A percentile compares a stretch with the other conserved stretches of the same genome.
Evolutionary conservation across 331 rosid species (phyloP).

Genomic region (Stylosanthes scabra): DNA sequence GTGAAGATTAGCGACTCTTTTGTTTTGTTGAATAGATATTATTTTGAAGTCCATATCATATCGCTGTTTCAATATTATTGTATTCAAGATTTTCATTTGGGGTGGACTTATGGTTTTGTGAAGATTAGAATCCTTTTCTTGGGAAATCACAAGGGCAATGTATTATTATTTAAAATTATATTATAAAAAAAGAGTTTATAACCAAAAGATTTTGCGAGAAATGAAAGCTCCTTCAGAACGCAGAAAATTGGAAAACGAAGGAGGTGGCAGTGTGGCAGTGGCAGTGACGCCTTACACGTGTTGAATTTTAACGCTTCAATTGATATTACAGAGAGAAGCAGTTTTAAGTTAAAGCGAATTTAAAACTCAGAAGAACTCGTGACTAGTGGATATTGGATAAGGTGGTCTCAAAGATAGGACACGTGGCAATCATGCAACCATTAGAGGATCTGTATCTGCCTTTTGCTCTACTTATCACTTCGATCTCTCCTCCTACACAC

Average conservation of each 20-base stretch:
- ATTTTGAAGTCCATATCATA: not conserved
- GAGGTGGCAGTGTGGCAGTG: too few relatives aligned
- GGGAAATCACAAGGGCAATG: too few relatives aligned
- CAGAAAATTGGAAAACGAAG: too few relatives aligned
- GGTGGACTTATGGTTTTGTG: not conserved
- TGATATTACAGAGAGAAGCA: not conserved
- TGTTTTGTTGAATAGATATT: not conserved
- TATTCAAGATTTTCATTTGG: not conserved
- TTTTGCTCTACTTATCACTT: not conserved
- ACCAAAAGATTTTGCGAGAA: too few relatives aligned
- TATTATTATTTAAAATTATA: too few relatives aligned
- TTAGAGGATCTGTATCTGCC: not conserved
- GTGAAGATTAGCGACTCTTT: not conserved
- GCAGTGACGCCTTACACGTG: not conserved
- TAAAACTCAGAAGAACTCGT: not conserved
- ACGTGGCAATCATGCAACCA: constrained; percentile 16
- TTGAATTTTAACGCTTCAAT: not conserved
- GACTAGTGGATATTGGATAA: constrained; percentile 26
- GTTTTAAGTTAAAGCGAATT: too few relatives aligned
- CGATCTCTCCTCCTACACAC: too few relatives aligned
- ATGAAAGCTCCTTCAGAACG: too few relatives aligned
- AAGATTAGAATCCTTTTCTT: not conserved
- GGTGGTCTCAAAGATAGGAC: not conserved
- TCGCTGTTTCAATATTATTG: not conserved
- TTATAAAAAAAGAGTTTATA: too few relatives aligned